Evolutionary conservation across 139 green algal species (phyloP), one percentile per base, ranked within the genome.

Genomic region (Coelastrella sp.): DNA sequence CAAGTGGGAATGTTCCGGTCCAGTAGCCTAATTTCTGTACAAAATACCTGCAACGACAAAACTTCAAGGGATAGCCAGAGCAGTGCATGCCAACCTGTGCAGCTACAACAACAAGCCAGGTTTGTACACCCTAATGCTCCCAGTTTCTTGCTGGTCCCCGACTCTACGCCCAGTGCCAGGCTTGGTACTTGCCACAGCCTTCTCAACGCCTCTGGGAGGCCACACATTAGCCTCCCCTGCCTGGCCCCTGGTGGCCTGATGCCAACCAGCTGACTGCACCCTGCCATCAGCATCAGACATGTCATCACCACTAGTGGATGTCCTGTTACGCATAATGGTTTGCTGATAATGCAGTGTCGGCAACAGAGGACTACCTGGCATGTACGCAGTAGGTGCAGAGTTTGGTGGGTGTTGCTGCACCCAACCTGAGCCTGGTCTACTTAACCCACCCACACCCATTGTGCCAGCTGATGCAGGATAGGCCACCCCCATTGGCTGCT

Each of bases 261-360:
- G 23, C 23, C 61, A 4, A 10, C 81, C 57, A 54, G 3, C 60
- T 32, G 19, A 56, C 6, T 20, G 13, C 8, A 32, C 4, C 68
- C 17, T 76, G 59, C 79, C 20, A 85, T 2, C 56, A 22, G 54
- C 32, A n/a, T 64, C 65, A 20, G 13, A 22, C 68, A 76, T 59
- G 4, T 13, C 56, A 17, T 66, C 59, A 14, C 76, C 61, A 7
- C 61, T 57, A 32, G 6, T 60, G 10, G 76, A 79, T 22, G 60
- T 85, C 47, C 86, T 85, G 60, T 79, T 58, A 13, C 86, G 76
- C 86, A 90, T 90, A 3, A 90, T 76, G 8, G 86, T 90, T 76
- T 85, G 76, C 86, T 85, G 86, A 58, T 90, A 90, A 7, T 91
- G 87, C 79, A 90, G 54, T 8, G 87, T 91, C 5, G 87, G 87